These are phyloP conservation scores for Hylodesmum podocarpum DNA, from an alignment of 306 rosid genomes.

Conservation along the genomic window DNA sequence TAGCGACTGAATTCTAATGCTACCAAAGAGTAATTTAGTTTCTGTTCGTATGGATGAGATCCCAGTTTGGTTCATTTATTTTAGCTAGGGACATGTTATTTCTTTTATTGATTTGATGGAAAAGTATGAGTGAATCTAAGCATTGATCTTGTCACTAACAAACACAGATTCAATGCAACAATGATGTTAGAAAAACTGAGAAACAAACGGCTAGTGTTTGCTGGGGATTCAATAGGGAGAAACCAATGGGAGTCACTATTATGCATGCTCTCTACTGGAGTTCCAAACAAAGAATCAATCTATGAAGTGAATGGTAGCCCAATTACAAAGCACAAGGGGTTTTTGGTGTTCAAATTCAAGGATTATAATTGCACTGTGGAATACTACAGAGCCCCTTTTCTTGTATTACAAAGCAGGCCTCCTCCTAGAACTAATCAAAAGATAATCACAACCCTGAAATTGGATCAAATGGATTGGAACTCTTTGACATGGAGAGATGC, in stretches of 20 bases:
- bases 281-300: constrained; percentile 66
- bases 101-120: constrained; percentile 28
- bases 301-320: constrained; percentile 91
- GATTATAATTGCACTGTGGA: constrained; percentile 80
- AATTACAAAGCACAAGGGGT: constrained; percentile 94
- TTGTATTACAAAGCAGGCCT: constrained; percentile 70
- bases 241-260: constrained; percentile 96
- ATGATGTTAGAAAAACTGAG: constrained; percentile 70
- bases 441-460: constrained; percentile 59
- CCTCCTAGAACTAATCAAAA: constrained; percentile 45
- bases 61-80: constrained; percentile 4
- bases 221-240: constrained; percentile 92
- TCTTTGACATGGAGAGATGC: constrained; percentile 76
- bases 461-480: constrained; percentile 90
- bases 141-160: neutral
- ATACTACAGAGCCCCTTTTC: constrained; percentile 88
- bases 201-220: constrained; percentile 73
- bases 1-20: neutral
- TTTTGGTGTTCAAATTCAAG: constrained; percentile 70
- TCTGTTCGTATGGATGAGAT: neutral
- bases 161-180: constrained; percentile 73
- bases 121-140: neutral
- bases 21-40: neutral
- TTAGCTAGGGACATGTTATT: neutral
- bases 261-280: constrained; percentile 85